A percentile compares a stretch with the other conserved stretches of the same genome.
phyloP scores from a whole-genome alignment of 1,139 yeast species.

The Taphrina flavorubra region DNA sequence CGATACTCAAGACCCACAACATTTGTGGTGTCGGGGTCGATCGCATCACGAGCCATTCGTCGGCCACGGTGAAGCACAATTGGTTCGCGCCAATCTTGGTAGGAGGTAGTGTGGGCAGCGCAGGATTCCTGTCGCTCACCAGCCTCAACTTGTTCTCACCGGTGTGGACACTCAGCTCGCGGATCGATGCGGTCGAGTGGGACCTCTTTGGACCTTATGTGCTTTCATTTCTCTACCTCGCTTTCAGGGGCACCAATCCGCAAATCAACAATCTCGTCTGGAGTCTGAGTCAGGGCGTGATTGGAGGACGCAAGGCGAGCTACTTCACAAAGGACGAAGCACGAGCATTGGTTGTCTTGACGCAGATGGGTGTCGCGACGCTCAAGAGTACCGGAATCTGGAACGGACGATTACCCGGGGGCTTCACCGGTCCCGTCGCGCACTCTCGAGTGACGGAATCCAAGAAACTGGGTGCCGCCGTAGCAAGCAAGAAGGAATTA shows the following conservation, averaged over 20 bases:
- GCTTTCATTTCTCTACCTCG: conserved; percentile 31
- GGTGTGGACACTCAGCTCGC: conserved; percentile 12
- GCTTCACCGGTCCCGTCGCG: not conserved
- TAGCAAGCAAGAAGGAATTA: conserved; percentile 26
- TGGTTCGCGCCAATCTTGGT: conserved; percentile 36
- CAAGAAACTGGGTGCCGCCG: conserved; percentile 9
- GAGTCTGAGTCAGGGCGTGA: conserved; percentile 25
- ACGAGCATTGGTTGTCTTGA: conserved; percentile 19
- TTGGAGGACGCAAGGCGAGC: conserved; percentile 14
- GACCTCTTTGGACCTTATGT: conserved; percentile 33
- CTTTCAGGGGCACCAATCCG: conserved; percentile 20
- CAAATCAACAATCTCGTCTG: conserved; percentile 27
- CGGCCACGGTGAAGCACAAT: conserved; percentile 28
- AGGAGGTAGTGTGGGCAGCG: conserved; percentile 35
- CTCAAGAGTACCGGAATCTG: conserved; percentile 27
- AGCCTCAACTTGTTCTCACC: conserved; percentile 31
- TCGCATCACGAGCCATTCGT: conserved; percentile 30
- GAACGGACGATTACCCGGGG: conserved; percentile 32
- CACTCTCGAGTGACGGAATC: conserved; percentile 1
- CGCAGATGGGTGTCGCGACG: conserved; percentile 11
- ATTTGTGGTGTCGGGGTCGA: conserved; percentile 34
- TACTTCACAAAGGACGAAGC: conserved; percentile 36
- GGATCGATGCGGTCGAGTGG: conserved; percentile 31
- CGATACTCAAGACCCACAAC: conserved; percentile 21
- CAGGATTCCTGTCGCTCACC: conserved; percentile 30